phyloP scores from a whole-genome alignment of 768 basidiomycete genomes.

The Suillus luteus region DNA sequence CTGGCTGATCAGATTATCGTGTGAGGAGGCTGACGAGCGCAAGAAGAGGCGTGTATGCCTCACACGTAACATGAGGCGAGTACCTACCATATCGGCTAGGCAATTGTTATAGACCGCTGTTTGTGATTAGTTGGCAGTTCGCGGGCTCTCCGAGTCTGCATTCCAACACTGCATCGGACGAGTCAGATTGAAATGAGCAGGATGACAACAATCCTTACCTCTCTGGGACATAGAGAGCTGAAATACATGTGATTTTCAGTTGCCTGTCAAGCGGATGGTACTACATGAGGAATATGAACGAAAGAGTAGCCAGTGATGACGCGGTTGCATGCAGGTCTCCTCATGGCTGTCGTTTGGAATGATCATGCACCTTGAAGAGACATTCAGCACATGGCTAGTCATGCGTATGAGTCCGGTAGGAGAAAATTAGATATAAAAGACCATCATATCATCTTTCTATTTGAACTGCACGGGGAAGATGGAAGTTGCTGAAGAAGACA shows the following conservation, averaged over 20 bases:
- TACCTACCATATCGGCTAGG: neutral
- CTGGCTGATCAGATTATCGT: conserved; percentile 1
- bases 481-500: neutral
- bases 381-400: neutral
- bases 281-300: neutral
- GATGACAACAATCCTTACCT: neutral
- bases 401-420: neutral
- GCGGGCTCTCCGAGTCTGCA: neutral
- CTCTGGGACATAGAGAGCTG: neutral
- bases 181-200: neutral
- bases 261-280: neutral
- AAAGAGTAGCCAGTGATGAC: neutral
- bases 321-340: neutral
- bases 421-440: neutral
- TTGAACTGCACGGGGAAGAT: neutral
- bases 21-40: conserved; percentile 3
- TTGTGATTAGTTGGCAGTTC: neutral
- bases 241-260: neutral
- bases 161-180: neutral
- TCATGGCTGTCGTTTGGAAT: conserved; percentile 1
- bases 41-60: conserved; percentile 4
- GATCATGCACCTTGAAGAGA: neutral
- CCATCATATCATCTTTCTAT: neutral
- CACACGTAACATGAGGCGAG: conserved; percentile 6
- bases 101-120: neutral